Evolutionary conservation across 306 rosid species (phyloP).

Genomic region (Carpinus viminea): DNA sequence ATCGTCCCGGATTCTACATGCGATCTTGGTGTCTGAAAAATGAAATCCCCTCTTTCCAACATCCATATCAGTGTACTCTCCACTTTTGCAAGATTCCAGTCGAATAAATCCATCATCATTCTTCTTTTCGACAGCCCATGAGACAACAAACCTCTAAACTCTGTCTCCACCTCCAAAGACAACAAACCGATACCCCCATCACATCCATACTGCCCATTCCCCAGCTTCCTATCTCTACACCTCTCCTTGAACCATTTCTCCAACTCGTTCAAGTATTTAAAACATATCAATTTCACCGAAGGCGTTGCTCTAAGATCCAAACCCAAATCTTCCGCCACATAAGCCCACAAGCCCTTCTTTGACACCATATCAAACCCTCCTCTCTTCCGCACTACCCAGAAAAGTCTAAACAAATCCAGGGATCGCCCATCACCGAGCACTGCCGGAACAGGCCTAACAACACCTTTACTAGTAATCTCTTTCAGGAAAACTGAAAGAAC

Average conservation of each 20-base stretch:
- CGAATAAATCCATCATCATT: conserved; percentile 30
- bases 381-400: conserved; percentile 54
- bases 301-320: conserved; percentile 41
- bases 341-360: conserved; percentile 56
- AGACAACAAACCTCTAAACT: conserved; percentile 44
- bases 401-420: conserved; percentile 67
- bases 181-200: conserved; percentile 31
- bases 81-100: conserved; percentile 35
- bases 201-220: conserved; percentile 36
- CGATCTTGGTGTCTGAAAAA: conserved; percentile 26
- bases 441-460: conserved; percentile 58
- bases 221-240: conserved; percentile 36
- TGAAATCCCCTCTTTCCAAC: conserved; percentile 28
- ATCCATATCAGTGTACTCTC: conserved; percentile 29
- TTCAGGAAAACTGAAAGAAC: conserved; percentile 46
- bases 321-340: conserved; percentile 54
- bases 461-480: conserved; percentile 45
- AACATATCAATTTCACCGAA: conserved; percentile 57
- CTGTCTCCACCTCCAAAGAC: conserved; percentile 52
- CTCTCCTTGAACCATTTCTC: conserved; percentile 60
- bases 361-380: conserved; percentile 72
- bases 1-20: conserved; percentile 22
- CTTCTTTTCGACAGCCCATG: conserved; percentile 28
- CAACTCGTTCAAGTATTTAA: conserved; percentile 62
- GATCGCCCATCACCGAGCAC: conserved; percentile 53